Evolutionary conservation across 306 rosid genomes (phyloP).

Genomic region (Leucaena leucocephala): DNA sequence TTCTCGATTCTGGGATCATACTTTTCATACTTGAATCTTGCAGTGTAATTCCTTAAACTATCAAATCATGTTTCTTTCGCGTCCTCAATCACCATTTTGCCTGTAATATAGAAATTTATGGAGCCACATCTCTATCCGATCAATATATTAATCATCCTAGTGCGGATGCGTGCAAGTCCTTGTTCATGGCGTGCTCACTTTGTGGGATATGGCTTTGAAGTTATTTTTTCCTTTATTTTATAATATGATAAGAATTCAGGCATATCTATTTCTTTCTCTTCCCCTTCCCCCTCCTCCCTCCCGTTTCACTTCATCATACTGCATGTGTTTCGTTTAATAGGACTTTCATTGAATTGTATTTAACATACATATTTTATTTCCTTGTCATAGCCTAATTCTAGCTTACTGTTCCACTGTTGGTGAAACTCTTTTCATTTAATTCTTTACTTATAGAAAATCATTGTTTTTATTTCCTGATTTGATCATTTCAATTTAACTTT

Average conservation of each 20-base stretch:
- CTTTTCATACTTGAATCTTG: background rate
- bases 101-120: slow-evolving; percentile 7
- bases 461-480: background rate
- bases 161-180: background rate
- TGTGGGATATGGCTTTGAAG: background rate
- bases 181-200: background rate
- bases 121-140: slow-evolving; percentile 8
- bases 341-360: background rate
- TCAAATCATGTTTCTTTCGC: background rate
- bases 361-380: background rate
- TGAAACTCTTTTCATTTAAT: background rate
- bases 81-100: background rate
- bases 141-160: background rate
- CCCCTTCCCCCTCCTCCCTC: too few species aligned
- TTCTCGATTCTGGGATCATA: background rate
- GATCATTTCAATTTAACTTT: background rate
- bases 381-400: background rate
- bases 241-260: too few species aligned
- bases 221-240: too few species aligned
- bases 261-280: too few species aligned
- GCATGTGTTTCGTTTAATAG: background rate
- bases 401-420: slow-evolving; percentile 9
- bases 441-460: background rate
- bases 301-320: too few species aligned
- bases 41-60: background rate